Evolutionary conservation across 202 grass and related monocot genomes (phyloP).

Genomic region (Carex arenaria): DNA sequence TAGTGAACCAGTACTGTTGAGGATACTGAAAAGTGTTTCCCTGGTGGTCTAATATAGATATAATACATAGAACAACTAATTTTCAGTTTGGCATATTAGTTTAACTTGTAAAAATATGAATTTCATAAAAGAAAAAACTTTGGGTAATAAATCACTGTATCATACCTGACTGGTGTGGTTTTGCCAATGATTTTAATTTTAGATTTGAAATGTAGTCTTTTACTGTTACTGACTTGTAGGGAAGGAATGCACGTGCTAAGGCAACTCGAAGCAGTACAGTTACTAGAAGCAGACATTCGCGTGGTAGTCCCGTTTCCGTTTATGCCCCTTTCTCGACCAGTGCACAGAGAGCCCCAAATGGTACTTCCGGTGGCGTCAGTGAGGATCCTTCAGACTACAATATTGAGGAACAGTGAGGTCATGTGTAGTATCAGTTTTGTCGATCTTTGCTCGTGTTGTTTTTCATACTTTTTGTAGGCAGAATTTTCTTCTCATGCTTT

Average conservation of each 20-base stretch:
- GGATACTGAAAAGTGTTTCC: background rate
- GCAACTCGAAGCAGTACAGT: slow-evolving; percentile 64
- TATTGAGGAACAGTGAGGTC: slow-evolving; percentile 31
- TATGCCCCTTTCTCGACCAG: slow-evolving; percentile 50
- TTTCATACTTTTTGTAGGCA: background rate
- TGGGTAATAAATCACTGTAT: background rate
- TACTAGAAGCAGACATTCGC: slow-evolving; percentile 49
- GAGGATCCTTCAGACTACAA: slow-evolving; percentile 46
- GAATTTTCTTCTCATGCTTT: background rate
- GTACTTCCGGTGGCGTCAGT: background rate
- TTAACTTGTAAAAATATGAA: background rate
- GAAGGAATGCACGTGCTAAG: slow-evolving; percentile 69
- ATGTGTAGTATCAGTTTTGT: slow-evolving; percentile 1
- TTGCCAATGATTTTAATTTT: background rate
- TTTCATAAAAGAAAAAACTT: background rate
- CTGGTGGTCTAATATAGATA: background rate
- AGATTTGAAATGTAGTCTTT: background rate
- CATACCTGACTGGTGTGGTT: background rate
- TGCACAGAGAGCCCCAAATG: slow-evolving; percentile 40
- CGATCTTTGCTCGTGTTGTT: background rate
- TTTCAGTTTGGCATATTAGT: background rate
- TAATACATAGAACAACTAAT: background rate
- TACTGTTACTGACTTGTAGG: slow-evolving; percentile 38
- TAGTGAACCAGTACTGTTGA: background rate
- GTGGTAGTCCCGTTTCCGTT: slow-evolving; percentile 35